These are phyloP conservation scores for Cyclotella kingstonii DNA, from an alignment of 108 stramenopile species.

Conservation along the genomic window DNA sequence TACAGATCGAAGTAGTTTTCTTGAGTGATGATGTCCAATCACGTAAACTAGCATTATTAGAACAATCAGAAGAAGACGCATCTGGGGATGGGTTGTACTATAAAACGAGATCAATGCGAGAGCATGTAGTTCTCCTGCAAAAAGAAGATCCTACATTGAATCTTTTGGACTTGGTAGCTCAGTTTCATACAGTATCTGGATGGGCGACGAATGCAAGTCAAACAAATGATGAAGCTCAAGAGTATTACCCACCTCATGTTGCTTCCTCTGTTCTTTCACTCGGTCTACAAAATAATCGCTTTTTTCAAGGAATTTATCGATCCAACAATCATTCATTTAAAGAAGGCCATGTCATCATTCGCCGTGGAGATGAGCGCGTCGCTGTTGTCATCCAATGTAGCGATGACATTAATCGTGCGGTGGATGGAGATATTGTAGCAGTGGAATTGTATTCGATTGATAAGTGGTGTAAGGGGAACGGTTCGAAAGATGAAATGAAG, in stretches of 20 bases:
- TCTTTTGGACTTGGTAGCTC: slow-evolving; percentile 73
- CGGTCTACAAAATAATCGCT: slow-evolving; percentile 63
- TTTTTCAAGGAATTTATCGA: slow-evolving; percentile 69
- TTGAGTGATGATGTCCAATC: slow-evolving; percentile 75
- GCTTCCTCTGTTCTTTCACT: slow-evolving; percentile 50
- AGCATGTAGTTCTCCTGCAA: slow-evolving; percentile 66
- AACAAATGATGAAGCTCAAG: too few relatives aligned
- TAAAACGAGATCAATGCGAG: slow-evolving; percentile 51
- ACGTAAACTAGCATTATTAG: slow-evolving; percentile 44
- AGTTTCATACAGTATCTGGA: slow-evolving; percentile 44
- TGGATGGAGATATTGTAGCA: slow-evolving; percentile 96
- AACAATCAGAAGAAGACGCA: slow-evolving; percentile 16
- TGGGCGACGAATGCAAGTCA: neutral
- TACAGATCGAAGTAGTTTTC: slow-evolving; percentile 59
- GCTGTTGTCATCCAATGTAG: slow-evolving; percentile 64
- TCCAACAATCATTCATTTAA: slow-evolving; percentile 35
- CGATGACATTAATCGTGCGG: slow-evolving; percentile 86
- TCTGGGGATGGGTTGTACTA: slow-evolving; percentile 22
- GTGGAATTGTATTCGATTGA: slow-evolving; percentile 68
- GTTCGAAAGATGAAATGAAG: neutral
- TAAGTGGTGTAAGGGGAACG: slow-evolving; percentile 49
- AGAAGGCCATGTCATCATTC: slow-evolving; percentile 65
- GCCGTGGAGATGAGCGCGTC: slow-evolving; percentile 73
- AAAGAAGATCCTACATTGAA: slow-evolving; percentile 57
- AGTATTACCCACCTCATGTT: slow-evolving; percentile 60